Percentiles rank a stretch among this genome's conserved stretches.
Evolutionary conservation across 2,329 filamentous ascomycete genomes (phyloP).

Genomic region (Verticillium nonalfalfae): DNA sequence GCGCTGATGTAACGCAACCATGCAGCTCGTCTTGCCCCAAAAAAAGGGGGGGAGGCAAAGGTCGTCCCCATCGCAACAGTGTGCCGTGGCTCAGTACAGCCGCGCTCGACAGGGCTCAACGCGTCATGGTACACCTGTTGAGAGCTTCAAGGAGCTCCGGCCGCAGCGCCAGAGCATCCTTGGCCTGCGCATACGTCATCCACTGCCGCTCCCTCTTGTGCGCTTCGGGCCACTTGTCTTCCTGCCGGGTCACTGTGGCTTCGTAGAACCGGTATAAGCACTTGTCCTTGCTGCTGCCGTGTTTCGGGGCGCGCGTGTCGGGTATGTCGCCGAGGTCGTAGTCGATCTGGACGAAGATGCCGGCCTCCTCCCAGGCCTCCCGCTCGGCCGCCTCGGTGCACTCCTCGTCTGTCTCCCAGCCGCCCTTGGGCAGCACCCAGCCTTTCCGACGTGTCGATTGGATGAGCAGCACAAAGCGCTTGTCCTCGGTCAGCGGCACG

Average conservation of each 20-base stretch:
- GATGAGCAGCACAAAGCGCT: slow-evolving; percentile 83
- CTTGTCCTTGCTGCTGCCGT: slow-evolving; percentile 56
- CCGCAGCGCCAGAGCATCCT: slow-evolving; percentile 65
- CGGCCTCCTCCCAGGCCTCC: slow-evolving; percentile 97
- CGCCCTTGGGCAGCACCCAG: slow-evolving; percentile 97
- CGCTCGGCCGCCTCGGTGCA: slow-evolving; percentile 75
- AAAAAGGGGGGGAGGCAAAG: neutral
- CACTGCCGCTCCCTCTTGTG: slow-evolving; percentile 86
- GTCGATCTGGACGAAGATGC: slow-evolving; percentile 78
- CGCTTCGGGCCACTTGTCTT: slow-evolving; percentile 86
- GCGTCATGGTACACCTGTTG: slow-evolving; percentile 67
- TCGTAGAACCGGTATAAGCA: slow-evolving; percentile 78
- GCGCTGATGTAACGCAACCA: neutral
- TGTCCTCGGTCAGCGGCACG: slow-evolving; percentile 82
- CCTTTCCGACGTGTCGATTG: slow-evolving; percentile 85
- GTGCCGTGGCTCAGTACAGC: neutral
- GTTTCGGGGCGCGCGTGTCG: slow-evolving; percentile 77
- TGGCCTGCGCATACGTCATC: slow-evolving; percentile 82
- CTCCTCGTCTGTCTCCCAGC: slow-evolving; percentile 92
- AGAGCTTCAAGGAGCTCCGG: slow-evolving; percentile 88
- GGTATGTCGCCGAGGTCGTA: slow-evolving; percentile 81
- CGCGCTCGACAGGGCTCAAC: slow-evolving; percentile 2
- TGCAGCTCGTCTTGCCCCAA: neutral
- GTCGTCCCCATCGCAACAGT: neutral
- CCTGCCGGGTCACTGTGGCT: slow-evolving; percentile 79